phyloP scores from a whole-genome alignment of 805 yeast genomes.

The Candida schatavii region DNA sequence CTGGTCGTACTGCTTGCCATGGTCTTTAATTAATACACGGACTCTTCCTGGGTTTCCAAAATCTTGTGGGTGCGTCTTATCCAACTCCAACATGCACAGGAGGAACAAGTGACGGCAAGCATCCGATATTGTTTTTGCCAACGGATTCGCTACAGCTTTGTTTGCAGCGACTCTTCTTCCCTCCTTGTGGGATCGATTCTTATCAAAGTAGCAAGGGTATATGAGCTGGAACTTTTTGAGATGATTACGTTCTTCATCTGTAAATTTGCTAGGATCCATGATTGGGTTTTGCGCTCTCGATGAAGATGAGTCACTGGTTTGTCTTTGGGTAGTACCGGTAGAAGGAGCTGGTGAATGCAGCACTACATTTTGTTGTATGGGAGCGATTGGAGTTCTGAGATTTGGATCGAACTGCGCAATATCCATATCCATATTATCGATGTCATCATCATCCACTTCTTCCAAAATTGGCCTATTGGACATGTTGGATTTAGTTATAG shows the following conservation, averaged over 20 bases:
- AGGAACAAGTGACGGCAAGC: conserved; percentile 51
- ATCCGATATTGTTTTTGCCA: conserved; percentile 78
- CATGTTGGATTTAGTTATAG: too few species aligned
- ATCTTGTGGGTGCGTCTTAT: conserved; percentile 92
- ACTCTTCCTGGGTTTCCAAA: conserved; percentile 98
- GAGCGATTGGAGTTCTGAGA: conserved; percentile 68
- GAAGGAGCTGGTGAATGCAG: conserved; percentile 15
- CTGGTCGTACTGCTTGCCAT: conserved; percentile 37
- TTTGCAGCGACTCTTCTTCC: conserved; percentile 77
- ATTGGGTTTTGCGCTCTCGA: conserved; percentile 18
- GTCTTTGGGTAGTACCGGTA: conserved; percentile 12
- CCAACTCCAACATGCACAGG: conserved; percentile 63
- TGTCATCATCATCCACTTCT: conserved; percentile 78
- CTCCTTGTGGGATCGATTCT: conserved; percentile 64
- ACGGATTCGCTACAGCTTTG: conserved; percentile 80
- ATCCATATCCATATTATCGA: conserved; percentile 94
- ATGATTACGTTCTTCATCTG: conserved; percentile 59
- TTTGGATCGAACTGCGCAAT: conserved; percentile 81
- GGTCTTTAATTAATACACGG: conserved; percentile 59
- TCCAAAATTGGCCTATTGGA: conserved; percentile 65
- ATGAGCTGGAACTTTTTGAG: conserved; percentile 68
- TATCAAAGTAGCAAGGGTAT: conserved; percentile 93
- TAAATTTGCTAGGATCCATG: conserved; percentile 33
- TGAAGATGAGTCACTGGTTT: conserved; percentile 4
- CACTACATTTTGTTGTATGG: conserved; percentile 22